A percentile compares a stretch with the other conserved stretches of the same genome.
phyloP scores from a whole-genome alignment of 129 eudicot species.

The Arctium minus region DNA sequence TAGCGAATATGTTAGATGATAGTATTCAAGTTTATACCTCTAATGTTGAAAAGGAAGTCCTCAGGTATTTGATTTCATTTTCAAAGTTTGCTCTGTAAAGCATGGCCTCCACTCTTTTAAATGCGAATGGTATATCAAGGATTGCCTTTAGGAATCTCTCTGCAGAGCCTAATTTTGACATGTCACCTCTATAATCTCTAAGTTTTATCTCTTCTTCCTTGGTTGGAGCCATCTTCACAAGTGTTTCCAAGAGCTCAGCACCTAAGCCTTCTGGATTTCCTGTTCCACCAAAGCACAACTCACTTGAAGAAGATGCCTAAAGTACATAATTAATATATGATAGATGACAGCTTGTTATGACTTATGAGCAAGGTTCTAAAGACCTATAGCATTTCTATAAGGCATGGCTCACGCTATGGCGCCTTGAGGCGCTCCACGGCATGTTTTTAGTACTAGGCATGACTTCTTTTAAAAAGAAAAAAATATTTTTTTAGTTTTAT shows the following conservation, averaged over 20 bases:
- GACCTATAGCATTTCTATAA: too few species aligned
- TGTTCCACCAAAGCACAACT: conserved; percentile 32
- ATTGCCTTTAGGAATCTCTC: conserved; percentile 79
- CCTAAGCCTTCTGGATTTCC: conserved; percentile 91
- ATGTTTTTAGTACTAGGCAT: too few species aligned
- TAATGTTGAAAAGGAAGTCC: conserved; percentile 64
- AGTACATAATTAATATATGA: not conserved
- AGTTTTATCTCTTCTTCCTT: conserved; percentile 96
- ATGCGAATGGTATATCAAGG: conserved; percentile 88
- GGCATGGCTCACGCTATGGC: too few species aligned
- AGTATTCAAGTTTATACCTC: conserved; percentile 51
- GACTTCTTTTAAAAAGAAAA: too few species aligned
- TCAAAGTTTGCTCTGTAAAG: conserved; percentile 91
- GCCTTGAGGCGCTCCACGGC: too few species aligned
- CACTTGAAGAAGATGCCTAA: not conserved
- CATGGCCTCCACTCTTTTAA: conserved; percentile 93
- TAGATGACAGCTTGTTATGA: not conserved
- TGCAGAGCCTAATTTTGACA: conserved; percentile 79
- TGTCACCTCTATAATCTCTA: conserved; percentile 73
- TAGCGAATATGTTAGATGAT: not conserved
- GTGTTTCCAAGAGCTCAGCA: conserved; percentile 83
- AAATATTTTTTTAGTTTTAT: too few species aligned
- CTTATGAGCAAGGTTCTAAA: too few species aligned
- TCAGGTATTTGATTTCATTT: conserved; percentile 67
- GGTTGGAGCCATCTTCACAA: conserved; percentile 99